Conservation (phyloP, 352 stramenopile genomes). For the Phytophthora boehmeriae region DNA sequence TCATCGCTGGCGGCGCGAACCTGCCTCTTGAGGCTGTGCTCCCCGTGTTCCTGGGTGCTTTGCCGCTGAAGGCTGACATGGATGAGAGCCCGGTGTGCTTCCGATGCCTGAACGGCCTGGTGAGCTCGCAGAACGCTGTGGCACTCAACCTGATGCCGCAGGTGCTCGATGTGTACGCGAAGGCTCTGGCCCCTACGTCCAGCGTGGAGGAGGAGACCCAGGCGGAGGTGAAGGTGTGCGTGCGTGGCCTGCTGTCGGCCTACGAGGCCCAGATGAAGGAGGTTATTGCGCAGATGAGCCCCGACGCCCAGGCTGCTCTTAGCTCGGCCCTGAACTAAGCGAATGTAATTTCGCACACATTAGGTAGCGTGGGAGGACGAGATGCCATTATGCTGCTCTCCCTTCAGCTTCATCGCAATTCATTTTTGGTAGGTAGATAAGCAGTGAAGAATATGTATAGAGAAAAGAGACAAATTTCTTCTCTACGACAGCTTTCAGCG, state of each 20-base stretch:
- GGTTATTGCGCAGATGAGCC: conserved; percentile 73
- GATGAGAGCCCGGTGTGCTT: conserved; percentile 97
- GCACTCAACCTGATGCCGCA: conserved; percentile 72
- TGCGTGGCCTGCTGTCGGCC: conserved; percentile 66
- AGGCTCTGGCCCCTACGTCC: conserved; percentile 61
- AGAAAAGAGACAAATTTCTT: neutral
- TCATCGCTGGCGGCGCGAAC: conserved; percentile 74
- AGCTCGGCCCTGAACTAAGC: conserved; percentile 57
- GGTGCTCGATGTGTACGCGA: conserved; percentile 84
- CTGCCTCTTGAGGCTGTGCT: conserved; percentile 94
- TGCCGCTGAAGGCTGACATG: conserved; percentile 97
- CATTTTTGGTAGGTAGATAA: conserved; percentile 41
- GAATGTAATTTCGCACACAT: conserved; percentile 11
- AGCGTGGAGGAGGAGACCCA: conserved; percentile 81
- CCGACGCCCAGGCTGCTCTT: conserved; percentile 72
- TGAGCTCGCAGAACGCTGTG: conserved; percentile 89
- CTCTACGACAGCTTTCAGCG: neutral
- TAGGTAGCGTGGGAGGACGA: conserved; percentile 18
- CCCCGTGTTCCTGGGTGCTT: conserved; percentile 90
- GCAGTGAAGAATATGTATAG: conserved; percentile 21
- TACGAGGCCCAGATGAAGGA: conserved; percentile 86
- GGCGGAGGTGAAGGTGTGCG: conserved; percentile 67
- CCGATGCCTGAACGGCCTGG: conserved; percentile 92
- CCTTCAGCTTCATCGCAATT: conserved; percentile 19
- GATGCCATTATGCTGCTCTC: conserved; percentile 2